Evolutionary conservation across 768 basidiomycete species (phyloP).

Genomic region (Suillus subluteus): DNA sequence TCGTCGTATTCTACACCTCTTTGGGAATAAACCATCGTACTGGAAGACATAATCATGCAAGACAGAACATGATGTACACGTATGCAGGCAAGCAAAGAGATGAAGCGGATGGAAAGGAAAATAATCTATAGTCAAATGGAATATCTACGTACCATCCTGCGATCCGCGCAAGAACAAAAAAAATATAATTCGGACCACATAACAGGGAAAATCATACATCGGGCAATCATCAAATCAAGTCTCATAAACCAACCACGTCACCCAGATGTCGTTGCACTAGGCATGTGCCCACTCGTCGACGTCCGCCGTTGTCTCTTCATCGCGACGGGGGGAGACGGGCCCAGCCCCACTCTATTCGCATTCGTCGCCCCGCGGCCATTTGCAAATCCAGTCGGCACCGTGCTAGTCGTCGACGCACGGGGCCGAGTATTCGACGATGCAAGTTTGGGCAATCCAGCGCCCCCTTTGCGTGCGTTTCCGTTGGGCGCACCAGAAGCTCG

Average conservation of each 20-base stretch:
- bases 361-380: slow-evolving; percentile 43
- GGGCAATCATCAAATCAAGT: neutral
- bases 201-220: slow-evolving; percentile 13
- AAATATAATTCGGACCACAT: slow-evolving; percentile 31
- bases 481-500: slow-evolving; percentile 79
- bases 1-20: slow-evolving; percentile 31
- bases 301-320: slow-evolving; percentile 86
- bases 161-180: slow-evolving; percentile 34
- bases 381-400: slow-evolving; percentile 50
- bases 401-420: slow-evolving; percentile 68
- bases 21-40: slow-evolving; percentile 34
- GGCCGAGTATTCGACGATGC: slow-evolving; percentile 76
- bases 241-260: slow-evolving; percentile 22
- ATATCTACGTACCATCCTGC: slow-evolving; percentile 39
- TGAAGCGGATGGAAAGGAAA: slow-evolving; percentile 21
- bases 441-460: slow-evolving; percentile 69
- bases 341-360: slow-evolving; percentile 28
- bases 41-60: slow-evolving; percentile 29
- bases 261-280: slow-evolving; percentile 34
- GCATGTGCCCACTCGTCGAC: slow-evolving; percentile 56
- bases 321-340: slow-evolving; percentile 35
- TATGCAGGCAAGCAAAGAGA: slow-evolving; percentile 17
- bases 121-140: slow-evolving; percentile 35
- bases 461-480: slow-evolving; percentile 64
- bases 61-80: slow-evolving; percentile 24